phyloP scores from a whole-genome alignment of 495 filamentous ascomycete genomes.

The Jackrogersella minutella region DNA sequence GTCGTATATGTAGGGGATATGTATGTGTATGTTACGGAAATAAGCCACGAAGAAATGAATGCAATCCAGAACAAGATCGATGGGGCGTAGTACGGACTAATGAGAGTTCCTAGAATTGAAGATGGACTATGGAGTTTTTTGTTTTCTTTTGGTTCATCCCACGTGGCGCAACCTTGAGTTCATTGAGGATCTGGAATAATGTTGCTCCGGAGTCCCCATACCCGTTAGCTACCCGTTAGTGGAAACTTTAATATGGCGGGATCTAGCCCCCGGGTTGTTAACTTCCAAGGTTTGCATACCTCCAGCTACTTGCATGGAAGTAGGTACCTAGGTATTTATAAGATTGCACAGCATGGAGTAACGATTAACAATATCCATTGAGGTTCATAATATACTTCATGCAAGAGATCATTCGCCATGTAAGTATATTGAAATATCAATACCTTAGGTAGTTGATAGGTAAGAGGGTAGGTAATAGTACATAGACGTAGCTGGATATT shows the following conservation, averaged over 20 bases:
- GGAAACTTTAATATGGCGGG: background rate
- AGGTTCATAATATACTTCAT: background rate
- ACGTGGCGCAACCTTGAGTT: constrained; percentile 20
- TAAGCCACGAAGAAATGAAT: background rate
- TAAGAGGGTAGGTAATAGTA: background rate
- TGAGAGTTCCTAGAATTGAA: background rate
- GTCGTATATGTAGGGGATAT: too few relatives aligned
- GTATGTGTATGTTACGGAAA: background rate
- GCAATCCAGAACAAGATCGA: too few relatives aligned
- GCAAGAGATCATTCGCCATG: background rate
- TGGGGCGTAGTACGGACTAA: background rate
- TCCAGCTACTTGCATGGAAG: background rate
- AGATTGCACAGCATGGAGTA: background rate
- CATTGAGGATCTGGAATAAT: constrained; percentile 11
- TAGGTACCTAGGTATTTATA: background rate
- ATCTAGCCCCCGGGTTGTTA: too few relatives aligned
- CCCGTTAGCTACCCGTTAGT: background rate
- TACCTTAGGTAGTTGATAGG: background rate
- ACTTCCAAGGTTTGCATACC: too few relatives aligned
- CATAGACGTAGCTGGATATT: too few relatives aligned
- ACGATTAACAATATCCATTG: too few relatives aligned
- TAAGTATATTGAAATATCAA: background rate
- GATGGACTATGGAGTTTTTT: constrained; percentile 6
- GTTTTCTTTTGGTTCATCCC: constrained; percentile 4
- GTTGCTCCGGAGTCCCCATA: background rate